Evolutionary conservation across 306 rosid genomes (phyloP).

Genomic region (Vigna unguiculata): DNA sequence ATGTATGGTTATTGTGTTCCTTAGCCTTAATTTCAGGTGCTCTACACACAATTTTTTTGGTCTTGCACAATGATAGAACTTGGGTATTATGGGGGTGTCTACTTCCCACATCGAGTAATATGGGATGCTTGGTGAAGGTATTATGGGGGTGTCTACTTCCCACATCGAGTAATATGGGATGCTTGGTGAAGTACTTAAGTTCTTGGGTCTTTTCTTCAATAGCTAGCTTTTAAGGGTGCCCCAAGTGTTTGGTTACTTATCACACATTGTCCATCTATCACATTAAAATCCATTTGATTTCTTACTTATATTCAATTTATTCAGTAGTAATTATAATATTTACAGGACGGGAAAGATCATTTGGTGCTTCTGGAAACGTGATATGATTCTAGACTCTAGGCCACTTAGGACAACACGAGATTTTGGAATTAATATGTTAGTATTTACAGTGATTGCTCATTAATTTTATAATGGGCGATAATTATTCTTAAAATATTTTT

Average conservation of each 20-base stretch:
- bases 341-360: constrained; percentile 14
- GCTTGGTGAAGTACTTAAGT: too few species aligned
- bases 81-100: too few species aligned
- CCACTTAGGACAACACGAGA: not conserved
- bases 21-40: constrained; percentile 7
- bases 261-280: not conserved
- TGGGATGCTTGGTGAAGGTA: too few species aligned
- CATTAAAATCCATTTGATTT: constrained; percentile 6
- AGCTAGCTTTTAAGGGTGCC: too few species aligned
- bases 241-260: too few species aligned
- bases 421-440: constrained; percentile 1
- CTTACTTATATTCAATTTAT: constrained; percentile 24
- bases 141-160: too few species aligned
- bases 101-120: too few species aligned
- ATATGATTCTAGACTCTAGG: constrained; percentile 23
- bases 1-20: not conserved
- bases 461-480: not conserved
- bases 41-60: constrained; percentile 27
- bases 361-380: constrained; percentile 9
- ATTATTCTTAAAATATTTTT: not conserved
- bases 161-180: too few species aligned
- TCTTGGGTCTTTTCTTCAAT: too few species aligned
- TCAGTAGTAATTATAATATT: constrained; percentile 1
- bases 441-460: not conserved
- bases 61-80: not conserved